These are phyloP conservation scores for Pyricularia sp. DNA, from an alignment of 2,329 filamentous ascomycete genomes.

Conservation along the genomic window DNA sequence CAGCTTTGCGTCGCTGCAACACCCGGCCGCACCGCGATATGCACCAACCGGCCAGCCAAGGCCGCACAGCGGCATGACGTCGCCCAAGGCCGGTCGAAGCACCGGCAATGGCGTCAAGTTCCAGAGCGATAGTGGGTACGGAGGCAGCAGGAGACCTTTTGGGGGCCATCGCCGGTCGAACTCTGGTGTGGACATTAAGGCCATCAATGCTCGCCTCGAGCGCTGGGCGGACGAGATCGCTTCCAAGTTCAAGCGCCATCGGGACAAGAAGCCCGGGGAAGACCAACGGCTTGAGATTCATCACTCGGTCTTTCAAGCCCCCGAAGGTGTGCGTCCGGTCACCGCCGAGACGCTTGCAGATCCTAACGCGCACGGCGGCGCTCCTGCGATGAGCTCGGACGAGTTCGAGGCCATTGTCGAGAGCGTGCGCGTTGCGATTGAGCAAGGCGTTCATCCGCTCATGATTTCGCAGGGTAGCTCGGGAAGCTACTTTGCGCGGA, in stretches of 20 bases:
- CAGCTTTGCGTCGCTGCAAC: conserved; percentile 43
- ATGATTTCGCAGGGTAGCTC: conserved; percentile 97
- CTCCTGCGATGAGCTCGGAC: conserved; percentile 51
- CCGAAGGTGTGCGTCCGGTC: conserved; percentile 74
- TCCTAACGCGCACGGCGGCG: conserved; percentile 6
- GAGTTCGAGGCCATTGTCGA: conserved; percentile 87
- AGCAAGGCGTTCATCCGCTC: conserved; percentile 82
- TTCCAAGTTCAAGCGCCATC: conserved; percentile 84
- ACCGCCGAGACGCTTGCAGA: conserved; percentile 64
- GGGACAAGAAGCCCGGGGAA: conserved; percentile 61
- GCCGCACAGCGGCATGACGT: conserved; percentile 50
- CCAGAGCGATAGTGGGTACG: conserved; percentile 3
- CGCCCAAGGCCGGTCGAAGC: conserved; percentile 32
- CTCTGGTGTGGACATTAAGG: conserved; percentile 92
- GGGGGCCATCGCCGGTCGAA: conserved; percentile 42
- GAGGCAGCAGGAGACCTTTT: conserved; percentile 32
- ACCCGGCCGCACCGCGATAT: conserved; percentile 49
- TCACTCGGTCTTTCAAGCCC: conserved; percentile 91
- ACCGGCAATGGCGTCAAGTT: conserved; percentile 1
- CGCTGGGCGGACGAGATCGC: conserved; percentile 98
- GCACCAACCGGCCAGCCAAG: conserved; percentile 53
- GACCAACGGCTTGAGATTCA: conserved; percentile 92
- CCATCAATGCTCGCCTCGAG: conserved; percentile 91
- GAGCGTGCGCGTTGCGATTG: conserved; percentile 82
- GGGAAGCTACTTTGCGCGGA: conserved; percentile 94